Evolutionary conservation across 2,329 filamentous ascomycete species (phyloP).

Genomic region (Fusarium sp.): DNA sequence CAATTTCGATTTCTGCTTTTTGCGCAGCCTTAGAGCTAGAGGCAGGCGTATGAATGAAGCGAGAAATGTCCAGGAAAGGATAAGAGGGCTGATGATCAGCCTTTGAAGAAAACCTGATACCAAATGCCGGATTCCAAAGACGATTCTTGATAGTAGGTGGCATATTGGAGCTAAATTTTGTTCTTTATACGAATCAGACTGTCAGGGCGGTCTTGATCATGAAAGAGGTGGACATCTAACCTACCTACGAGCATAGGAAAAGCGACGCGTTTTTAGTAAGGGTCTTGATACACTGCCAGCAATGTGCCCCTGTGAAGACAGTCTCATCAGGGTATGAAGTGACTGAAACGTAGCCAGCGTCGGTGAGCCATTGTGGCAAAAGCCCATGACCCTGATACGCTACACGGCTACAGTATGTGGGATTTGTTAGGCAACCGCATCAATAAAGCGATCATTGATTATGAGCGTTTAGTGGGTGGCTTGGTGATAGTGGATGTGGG

Average conservation of each 20-base stretch:
- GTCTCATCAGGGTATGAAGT: conserved; percentile 36
- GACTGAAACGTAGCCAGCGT: conserved; percentile 29
- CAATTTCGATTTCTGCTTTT: neutral
- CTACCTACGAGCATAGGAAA: conserved; percentile 34
- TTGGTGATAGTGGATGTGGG: conserved; percentile 10
- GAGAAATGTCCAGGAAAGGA: conserved; percentile 41
- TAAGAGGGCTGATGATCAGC: conserved; percentile 36
- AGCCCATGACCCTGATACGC: conserved; percentile 38
- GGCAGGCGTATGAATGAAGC: conserved; percentile 41
- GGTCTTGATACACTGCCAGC: conserved; percentile 47
- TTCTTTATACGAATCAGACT: neutral
- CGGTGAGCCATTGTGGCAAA: conserved; percentile 40
- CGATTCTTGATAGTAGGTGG: conserved; percentile 24
- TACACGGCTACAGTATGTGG: conserved; percentile 28
- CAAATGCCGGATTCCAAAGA: conserved; percentile 47
- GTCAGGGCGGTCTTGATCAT: conserved; percentile 24
- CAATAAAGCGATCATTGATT: conserved; percentile 32
- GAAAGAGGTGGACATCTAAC: neutral
- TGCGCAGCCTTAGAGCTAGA: neutral
- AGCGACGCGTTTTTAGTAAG: conserved; percentile 24
- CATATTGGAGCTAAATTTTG: conserved; percentile 31
- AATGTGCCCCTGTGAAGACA: conserved; percentile 26
- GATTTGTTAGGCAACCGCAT: conserved; percentile 48
- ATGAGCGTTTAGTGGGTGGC: conserved; percentile 25
- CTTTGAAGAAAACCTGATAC: conserved; percentile 47